Base-by-base conservation (phyloP, 2,329 filamentous ascomycete genomes). In the Colletotrichum trifolii region DNA sequence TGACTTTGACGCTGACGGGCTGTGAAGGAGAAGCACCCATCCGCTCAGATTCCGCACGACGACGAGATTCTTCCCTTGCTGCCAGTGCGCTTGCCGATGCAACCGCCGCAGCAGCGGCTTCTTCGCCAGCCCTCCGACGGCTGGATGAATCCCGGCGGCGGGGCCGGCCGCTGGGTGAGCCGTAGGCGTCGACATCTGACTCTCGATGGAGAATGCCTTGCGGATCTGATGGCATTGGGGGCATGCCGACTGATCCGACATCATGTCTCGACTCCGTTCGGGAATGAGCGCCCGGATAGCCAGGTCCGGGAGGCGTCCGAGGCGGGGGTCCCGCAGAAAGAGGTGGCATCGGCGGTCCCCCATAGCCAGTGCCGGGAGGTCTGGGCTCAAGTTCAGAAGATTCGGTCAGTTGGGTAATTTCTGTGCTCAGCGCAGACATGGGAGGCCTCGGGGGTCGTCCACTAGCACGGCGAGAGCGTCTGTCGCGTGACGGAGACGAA, bases 1-100 rank as follows among this genome's bases (percentile, higher is more conserved):
- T 86, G 60, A 89, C 77, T 72, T 86, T 88, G 62, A 89, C 83
- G 71, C 85, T 86, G 38, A 87, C 80, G 3, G 84, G 80, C 38
- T 81, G 79, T 69, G 81, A 83, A 6, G 75, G 73, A 6, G 77
- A 79, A 34, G 79, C 78, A 55, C 77, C 77, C 58, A 79, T 80
- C 33, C 76, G 76, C 38, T 80, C 75, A 38, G 80, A 74, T 35
- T 75, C 72, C 34, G 69, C 67, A 38, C 74, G 70, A 54, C 75
- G 67, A 34, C 73, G 71, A 36, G 76, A 73, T 43, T 83, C 81
- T 69, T 86, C 81, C 69, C 79, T 79, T 2, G 81, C 81, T 2
- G 84, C 84, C 33, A 87, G 73, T 11, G 75, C 76, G 12, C 79
- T 80, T 45, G 84, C 83, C 15, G 80, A 78, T 0, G 81, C 81